Conservation (phyloP, 129 eudicot genomes). For the Chrysanthemum makinoi region DNA sequence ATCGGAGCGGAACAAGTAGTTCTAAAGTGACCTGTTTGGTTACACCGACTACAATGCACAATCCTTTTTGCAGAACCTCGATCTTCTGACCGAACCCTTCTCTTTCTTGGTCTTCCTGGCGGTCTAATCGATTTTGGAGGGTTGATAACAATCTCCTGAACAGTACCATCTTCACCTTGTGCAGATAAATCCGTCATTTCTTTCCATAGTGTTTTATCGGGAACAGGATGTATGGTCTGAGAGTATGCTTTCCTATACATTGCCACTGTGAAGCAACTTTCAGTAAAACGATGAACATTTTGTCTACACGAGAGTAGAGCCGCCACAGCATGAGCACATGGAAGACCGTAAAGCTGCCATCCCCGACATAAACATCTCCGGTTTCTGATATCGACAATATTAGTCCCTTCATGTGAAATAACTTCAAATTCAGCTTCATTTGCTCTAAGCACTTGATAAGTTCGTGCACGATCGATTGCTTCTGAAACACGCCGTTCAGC, state of each 20-base stretch:
- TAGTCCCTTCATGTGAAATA: slow-evolving; percentile 65
- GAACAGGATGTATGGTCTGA: slow-evolving; percentile 78
- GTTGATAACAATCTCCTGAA: slow-evolving; percentile 39
- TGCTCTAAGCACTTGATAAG: slow-evolving; percentile 69
- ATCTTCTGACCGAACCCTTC: slow-evolving; percentile 57
- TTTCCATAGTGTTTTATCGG: slow-evolving; percentile 66
- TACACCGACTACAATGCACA: slow-evolving; percentile 86
- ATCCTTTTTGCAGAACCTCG: slow-evolving; percentile 54
- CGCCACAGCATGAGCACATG: slow-evolving; percentile 85
- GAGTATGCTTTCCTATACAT: slow-evolving; percentile 74
- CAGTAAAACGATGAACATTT: slow-evolving; percentile 73
- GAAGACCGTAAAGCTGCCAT: slow-evolving; percentile 80
- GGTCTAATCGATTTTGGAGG: slow-evolving; percentile 73
- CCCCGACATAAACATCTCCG: slow-evolving; percentile 71
- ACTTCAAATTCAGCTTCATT: slow-evolving; percentile 83
- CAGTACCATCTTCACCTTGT: slow-evolving; percentile 16
- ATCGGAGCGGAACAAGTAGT: slow-evolving; percentile 90
- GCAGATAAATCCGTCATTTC: slow-evolving; percentile 32
- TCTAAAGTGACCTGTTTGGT: slow-evolving; percentile 84
- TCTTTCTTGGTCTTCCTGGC: slow-evolving; percentile 68
- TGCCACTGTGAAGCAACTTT: slow-evolving; percentile 71
- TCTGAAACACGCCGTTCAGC: slow-evolving; percentile 75
- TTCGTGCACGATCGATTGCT: slow-evolving; percentile 64
- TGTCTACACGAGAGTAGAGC: slow-evolving; percentile 82
- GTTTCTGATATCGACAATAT: slow-evolving; percentile 65